Evolutionary conservation across 2,329 filamentous ascomycete species (phyloP).

Genomic region (Rhytidhysteron rufulum): DNA sequence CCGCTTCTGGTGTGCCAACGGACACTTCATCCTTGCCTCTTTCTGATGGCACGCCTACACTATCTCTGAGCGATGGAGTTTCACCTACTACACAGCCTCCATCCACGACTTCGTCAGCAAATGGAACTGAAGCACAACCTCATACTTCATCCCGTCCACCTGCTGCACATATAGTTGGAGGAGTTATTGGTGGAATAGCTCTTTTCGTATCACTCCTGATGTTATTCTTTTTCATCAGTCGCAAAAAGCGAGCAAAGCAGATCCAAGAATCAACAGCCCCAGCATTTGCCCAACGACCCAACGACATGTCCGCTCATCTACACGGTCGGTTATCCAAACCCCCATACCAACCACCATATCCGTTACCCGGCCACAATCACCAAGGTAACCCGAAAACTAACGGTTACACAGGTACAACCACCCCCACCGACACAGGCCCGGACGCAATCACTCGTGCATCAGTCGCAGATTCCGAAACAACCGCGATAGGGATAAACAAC

Average conservation of each 20-base stretch:
- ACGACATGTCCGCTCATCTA: neutral
- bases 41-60: no score
- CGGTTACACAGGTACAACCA: neutral
- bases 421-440: neutral
- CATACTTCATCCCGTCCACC: neutral
- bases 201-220: neutral
- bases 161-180: neutral
- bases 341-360: no score
- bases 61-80: no score
- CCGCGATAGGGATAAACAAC: neutral
- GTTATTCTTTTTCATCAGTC: neutral
- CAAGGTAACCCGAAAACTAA: no score
- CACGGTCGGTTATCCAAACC: no score
- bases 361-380: neutral
- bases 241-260: neutral
- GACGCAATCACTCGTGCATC: neutral
- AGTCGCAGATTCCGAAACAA: slow-evolving; percentile 1
- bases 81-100: no score
- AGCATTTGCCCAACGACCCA: neutral
- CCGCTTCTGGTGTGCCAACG: no score
- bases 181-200: slow-evolving; percentile 1
- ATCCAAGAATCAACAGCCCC: neutral
- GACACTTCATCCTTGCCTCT: no score
- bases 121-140: no score
- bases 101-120: no score